Base-by-base conservation (phyloP, 2,329 filamentous ascomycete species). In the Trichoderma breve region DNA sequence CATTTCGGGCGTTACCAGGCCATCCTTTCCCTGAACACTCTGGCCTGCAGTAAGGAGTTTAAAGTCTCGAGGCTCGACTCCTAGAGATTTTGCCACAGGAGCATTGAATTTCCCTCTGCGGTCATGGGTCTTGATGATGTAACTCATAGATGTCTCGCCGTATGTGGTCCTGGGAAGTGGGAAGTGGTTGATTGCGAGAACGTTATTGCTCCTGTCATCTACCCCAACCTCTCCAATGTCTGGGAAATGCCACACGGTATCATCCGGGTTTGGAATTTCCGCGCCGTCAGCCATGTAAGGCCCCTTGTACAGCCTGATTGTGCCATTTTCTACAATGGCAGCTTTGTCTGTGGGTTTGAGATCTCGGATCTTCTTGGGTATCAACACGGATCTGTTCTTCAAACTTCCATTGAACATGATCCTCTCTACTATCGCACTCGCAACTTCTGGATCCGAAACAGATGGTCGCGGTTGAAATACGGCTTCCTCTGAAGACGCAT, bases 41-140 rank as follows among this genome's bases (percentile, higher is more conserved):
- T 90, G 75, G 3, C 94, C 94, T 1, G 77, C 79, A 0, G 91
- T 85, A 57, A 99, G 84, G 14, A 80, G 76, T 43, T 84, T 84
- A 80, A 87, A 97, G 63, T 91, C 83, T 0, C 75, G 79, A 67
- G 84, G 86, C 24, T 83, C 82, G 0, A 98, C 87, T 1, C 91
- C 91, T 2, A 94, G 82, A 32, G 83, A 84, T 73, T 83, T 85
- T 0, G 94, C 95, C 71, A 85, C 88, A 62, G 86, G 79, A 0
- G 88, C 83, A 73, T 93, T 86, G 78, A 99, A 98, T 77, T 92
- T 95, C 67, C 96, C 96, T 69, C 96, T 89, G 69, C 92, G 87
- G 47, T 90, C 85, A 74, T 94, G 89, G 69, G 89, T 90, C 76
- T 93, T 93, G 78, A 97, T 87, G 72, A 99, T 91, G 81, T 99